These are phyloP conservation scores for Quercus aquifolioides DNA, from an alignment of 306 rosid genomes.

Conservation along the genomic window DNA sequence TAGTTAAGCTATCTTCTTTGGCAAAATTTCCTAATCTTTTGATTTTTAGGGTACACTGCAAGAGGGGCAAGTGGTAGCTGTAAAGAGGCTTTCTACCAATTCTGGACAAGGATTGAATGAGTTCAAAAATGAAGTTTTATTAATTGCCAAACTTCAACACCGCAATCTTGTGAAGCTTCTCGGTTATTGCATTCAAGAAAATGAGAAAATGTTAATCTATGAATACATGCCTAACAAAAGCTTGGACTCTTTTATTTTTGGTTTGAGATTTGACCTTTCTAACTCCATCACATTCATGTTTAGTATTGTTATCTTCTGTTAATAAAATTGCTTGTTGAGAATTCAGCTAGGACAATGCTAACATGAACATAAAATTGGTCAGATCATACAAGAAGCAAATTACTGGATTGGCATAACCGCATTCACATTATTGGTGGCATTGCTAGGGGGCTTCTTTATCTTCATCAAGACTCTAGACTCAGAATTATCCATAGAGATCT, in stretches of 20 bases:
- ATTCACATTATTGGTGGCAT: conserved; percentile 21
- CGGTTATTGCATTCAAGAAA: conserved; percentile 38
- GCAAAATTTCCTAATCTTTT: background rate
- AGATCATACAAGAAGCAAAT: background rate
- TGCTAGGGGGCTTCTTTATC: conserved; percentile 25
- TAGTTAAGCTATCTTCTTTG: background rate
- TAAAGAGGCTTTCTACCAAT: conserved; percentile 48
- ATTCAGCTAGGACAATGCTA: too few relatives aligned
- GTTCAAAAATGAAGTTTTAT: conserved; percentile 13
- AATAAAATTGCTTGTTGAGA: too few relatives aligned
- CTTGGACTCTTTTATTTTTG: conserved; percentile 20
- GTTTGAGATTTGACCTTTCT: background rate
- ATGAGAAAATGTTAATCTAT: conserved; percentile 32
- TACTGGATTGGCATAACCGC: conserved; percentile 21
- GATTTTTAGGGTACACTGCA: conserved; percentile 50
- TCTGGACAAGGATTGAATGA: conserved; percentile 55
- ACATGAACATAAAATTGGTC: background rate
- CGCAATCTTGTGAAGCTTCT: conserved; percentile 46
- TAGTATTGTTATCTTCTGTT: background rate
- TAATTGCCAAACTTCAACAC: conserved; percentile 41
- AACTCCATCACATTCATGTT: too few relatives aligned
- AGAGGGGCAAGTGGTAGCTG: conserved; percentile 49
- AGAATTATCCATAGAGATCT: conserved; percentile 43
- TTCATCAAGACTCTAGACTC: conserved; percentile 31
- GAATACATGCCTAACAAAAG: conserved; percentile 44